Base-by-base conservation (phyloP, 2,329 filamentous ascomycete genomes). In the Botrytis pseudocinerea region DNA sequence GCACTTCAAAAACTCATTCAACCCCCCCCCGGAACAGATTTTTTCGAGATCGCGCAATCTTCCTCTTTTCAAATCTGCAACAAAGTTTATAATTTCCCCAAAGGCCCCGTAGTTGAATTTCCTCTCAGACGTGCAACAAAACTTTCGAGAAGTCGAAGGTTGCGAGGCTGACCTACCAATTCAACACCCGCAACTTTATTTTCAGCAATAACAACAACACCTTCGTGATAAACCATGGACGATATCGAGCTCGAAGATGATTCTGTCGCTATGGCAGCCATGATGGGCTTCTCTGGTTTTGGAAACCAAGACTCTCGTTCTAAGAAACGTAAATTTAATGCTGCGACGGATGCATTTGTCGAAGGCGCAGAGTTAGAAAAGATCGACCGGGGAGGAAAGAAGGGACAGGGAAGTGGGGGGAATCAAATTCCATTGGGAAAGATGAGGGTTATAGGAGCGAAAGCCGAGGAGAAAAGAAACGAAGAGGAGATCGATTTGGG, bases 201-300 rank as follows among this genome's bases (percentile, higher is more conserved):
- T 25, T 25, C 22, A 22, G 44, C 46, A 46, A 46, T 54, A 46
- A 60, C 4, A n/a, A 59, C 16, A 32, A 66, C 9, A 6, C 42
- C 32, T 38, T 32, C 44, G 22, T 38, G 10, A 9, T 51, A 22
- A 42, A 44, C 20, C 38, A 69, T 69, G 65, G 65, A 69, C 32
- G 65, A 69, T 51, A 25, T 54, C 40, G 44, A 48, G 32, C 16
- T 54, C 6, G 70, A 74, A n/a, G 73, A 74, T 35, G 77, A 78
- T 54, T 73, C 75, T 38, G 74, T 73, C 10, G 76, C 75, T 18
- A 77, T 78, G 77, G 85, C 87, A 66, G 87, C 88, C 60, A 86
- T 88, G 64, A 91, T 94, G 90, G 92, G 92, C 75, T 94, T 94
- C 82, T 87, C 90, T 14, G 87, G 88, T 73, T 95, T 95, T 79